These are phyloP conservation scores for Marasmius oreades DNA, from an alignment of 1,284 basidiomycete genomes.

Conservation along the genomic window DNA sequence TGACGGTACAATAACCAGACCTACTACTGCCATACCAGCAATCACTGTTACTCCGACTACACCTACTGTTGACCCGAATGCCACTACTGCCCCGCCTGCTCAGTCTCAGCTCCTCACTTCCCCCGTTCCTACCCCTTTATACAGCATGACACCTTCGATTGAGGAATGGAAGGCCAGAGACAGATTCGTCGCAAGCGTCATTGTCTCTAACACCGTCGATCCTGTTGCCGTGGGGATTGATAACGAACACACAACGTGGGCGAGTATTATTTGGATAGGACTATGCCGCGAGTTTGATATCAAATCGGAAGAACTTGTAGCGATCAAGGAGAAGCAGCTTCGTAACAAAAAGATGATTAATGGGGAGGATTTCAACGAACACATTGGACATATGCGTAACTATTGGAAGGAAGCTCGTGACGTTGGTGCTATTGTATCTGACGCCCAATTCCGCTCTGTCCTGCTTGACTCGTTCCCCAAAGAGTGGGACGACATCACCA, in stretches of 20 bases:
- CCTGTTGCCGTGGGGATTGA: not conserved
- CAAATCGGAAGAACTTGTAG: too few species aligned
- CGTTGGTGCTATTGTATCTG: too few species aligned
- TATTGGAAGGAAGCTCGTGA: not conserved
- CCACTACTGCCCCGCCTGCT: not conserved
- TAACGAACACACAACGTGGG: not conserved
- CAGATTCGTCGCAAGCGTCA: not conserved
- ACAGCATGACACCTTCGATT: not conserved
- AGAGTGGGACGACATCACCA: not conserved
- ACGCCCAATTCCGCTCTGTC: not conserved
- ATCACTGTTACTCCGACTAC: not conserved
- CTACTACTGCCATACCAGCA: not conserved
- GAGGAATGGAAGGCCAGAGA: not conserved
- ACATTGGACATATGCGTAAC: not conserved
- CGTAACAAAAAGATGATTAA: too few species aligned
- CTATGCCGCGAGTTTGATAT: not conserved
- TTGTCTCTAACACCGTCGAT: not conserved
- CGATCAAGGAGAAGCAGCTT: too few species aligned
- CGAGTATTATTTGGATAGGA: not conserved
- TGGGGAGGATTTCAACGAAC: not conserved
- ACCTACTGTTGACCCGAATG: too few species aligned
- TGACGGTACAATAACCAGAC: not conserved
- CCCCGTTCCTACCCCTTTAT: not conserved
- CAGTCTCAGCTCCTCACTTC: not conserved
- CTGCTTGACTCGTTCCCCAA: not conserved